Evolutionary conservation across 2,329 filamentous ascomycete species (phyloP).

Genomic region (Alternaria sp.): DNA sequence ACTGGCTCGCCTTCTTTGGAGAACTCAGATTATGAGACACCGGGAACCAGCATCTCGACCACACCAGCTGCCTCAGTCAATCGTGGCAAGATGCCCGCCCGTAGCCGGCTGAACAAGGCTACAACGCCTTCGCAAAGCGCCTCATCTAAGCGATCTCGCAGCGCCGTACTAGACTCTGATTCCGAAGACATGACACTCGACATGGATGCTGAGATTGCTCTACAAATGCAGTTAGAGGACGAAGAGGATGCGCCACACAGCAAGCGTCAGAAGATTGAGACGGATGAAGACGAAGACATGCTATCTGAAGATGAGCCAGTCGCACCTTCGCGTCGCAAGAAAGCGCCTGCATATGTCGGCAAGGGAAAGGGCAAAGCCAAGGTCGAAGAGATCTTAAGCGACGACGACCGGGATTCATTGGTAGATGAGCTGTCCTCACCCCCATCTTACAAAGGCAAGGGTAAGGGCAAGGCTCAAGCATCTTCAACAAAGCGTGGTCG

Average conservation of each 20-base stretch:
- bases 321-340: constrained; percentile 18
- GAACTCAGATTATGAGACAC: constrained; percentile 66
- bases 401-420: constrained; percentile 17
- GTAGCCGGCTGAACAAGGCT: constrained; percentile 31
- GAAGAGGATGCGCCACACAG: constrained; percentile 55
- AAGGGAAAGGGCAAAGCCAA: constrained; percentile 31
- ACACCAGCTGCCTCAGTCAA: constrained; percentile 61
- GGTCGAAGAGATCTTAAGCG: constrained; percentile 15
- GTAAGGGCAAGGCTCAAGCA: constrained; percentile 33
- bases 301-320: constrained; percentile 15
- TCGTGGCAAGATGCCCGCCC: constrained; percentile 32
- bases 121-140: constrained; percentile 21
- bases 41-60: constrained; percentile 66
- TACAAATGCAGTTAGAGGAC: constrained; percentile 64
- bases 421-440: constrained; percentile 11
- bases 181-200: constrained; percentile 46
- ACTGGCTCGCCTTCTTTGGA: constrained; percentile 45
- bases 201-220: constrained; percentile 64
- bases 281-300: constrained; percentile 47
- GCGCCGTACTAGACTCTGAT: constrained; percentile 35
- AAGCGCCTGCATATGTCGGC: constrained; percentile 19
- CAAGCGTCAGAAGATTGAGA: constrained; percentile 50
- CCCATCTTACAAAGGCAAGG: constrained; percentile 34
- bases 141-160: constrained; percentile 38
- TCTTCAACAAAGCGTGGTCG: constrained; percentile 26